Evolutionary conservation across 768 basidiomycete species (phyloP).

Genomic region (Boletales sp.): DNA sequence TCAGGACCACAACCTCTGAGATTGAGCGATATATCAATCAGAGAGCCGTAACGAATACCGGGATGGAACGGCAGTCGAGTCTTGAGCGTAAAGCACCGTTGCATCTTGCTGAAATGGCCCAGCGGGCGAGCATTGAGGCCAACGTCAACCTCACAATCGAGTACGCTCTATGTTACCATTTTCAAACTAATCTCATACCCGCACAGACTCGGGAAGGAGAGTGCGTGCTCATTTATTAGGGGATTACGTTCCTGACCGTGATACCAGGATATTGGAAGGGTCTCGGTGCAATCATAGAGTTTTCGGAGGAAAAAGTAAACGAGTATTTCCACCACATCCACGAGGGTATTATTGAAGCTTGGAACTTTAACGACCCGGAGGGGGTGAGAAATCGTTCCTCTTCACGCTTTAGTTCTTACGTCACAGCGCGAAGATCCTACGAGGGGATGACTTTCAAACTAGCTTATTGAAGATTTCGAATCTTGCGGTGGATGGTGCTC

Average conservation of each 20-base stretch:
- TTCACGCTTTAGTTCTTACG: background rate
- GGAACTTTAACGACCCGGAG: slow-evolving; percentile 1
- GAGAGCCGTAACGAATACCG: too few relatives aligned
- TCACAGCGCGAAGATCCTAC: background rate
- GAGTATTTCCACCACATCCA: background rate
- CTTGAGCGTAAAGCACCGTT: background rate
- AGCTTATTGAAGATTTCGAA: background rate
- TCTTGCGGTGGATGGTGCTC: background rate
- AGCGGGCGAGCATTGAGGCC: background rate
- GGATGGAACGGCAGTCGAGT: too few relatives aligned
- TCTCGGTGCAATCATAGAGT: background rate
- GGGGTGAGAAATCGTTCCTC: background rate
- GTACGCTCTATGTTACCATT: background rate
- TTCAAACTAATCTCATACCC: background rate
- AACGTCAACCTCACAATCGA: background rate
- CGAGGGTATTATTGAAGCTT: background rate
- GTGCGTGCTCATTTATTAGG: background rate
- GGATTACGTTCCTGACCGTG: background rate
- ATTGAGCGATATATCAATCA: background rate
- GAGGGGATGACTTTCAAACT: background rate
- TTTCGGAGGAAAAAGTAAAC: background rate
- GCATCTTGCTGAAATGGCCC: background rate
- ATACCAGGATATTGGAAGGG: background rate
- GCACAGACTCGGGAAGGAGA: background rate
- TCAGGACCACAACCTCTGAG: background rate